A percentile compares a stretch with the other conserved stretches of the same genome.
Evolutionary conservation across 164 flowering plant species (phyloP).

Genomic region (Berberis thunbergii): DNA sequence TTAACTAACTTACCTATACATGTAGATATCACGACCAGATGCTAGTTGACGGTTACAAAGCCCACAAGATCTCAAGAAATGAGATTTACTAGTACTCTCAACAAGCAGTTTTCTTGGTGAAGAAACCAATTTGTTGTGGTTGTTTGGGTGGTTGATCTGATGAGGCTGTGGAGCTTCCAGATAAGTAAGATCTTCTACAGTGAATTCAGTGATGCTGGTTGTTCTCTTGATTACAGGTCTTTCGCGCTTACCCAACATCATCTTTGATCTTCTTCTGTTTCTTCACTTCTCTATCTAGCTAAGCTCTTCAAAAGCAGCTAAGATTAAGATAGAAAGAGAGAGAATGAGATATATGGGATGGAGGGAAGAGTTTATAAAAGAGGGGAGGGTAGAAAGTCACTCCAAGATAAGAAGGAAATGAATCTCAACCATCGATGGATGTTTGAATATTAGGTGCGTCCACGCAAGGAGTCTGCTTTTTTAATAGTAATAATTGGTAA

Average conservation of each 20-base stretch:
- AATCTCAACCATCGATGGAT: too few relatives aligned
- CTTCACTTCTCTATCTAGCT: background rate
- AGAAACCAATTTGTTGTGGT: constrained; percentile 5
- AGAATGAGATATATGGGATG: constrained; percentile 3
- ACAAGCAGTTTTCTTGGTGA: constrained; percentile 6
- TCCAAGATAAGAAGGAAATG: too few relatives aligned
- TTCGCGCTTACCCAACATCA: constrained; percentile 62
- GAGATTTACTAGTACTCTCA: background rate
- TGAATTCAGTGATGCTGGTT: constrained; percentile 58
- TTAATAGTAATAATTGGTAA: too few relatives aligned
- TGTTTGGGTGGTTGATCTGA: constrained; percentile 8
- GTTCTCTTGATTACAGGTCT: constrained; percentile 55
- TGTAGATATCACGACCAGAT: constrained; percentile 62
- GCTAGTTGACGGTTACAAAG: constrained; percentile 59
- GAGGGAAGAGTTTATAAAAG: constrained; percentile 3
- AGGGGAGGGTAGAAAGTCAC: background rate
- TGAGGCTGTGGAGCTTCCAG: constrained; percentile 6
- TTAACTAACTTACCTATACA: constrained; percentile 42
- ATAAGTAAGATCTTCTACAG: constrained; percentile 27
- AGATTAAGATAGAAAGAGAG: background rate
- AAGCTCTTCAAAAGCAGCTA: background rate
- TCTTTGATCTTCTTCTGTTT: constrained; percentile 4
- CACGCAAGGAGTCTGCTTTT: too few relatives aligned
- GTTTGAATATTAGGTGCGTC: too few relatives aligned
- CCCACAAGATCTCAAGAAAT: constrained; percentile 46